Evolutionary conservation across 148 eudicot species (phyloP).

Genomic region (Chenopodium formosanum): DNA sequence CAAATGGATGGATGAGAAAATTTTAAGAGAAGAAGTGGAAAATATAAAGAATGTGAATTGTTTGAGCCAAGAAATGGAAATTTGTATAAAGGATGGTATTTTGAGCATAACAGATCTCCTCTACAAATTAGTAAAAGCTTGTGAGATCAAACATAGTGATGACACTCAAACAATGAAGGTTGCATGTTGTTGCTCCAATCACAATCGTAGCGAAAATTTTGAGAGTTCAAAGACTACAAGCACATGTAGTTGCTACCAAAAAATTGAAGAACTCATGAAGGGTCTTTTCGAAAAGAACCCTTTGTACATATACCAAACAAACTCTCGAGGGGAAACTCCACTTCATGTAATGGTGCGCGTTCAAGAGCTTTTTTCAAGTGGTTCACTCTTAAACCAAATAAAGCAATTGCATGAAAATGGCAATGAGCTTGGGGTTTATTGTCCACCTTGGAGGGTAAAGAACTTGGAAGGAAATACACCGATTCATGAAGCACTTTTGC

Average conservation of each 20-base stretch:
- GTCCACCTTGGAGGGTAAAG: slow-evolving; percentile 24
- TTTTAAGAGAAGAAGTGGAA: neutral
- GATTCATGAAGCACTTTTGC: slow-evolving; percentile 12
- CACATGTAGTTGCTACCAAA: neutral
- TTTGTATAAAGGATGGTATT: neutral
- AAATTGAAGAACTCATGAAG: neutral
- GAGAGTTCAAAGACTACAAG: too few relatives aligned
- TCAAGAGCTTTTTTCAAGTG: neutral
- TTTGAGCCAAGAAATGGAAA: neutral
- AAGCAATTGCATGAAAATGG: neutral
- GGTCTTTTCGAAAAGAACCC: slow-evolving; percentile 9
- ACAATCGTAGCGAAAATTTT: too few relatives aligned
- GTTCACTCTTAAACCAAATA: neutral
- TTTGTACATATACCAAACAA: slow-evolving; percentile 2
- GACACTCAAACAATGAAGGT: too few relatives aligned
- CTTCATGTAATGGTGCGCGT: slow-evolving; percentile 10
- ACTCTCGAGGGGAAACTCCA: slow-evolving; percentile 14
- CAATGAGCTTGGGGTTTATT: slow-evolving; percentile 1
- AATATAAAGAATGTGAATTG: too few relatives aligned
- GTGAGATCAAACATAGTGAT: neutral
- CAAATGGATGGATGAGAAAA: neutral
- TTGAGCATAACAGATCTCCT: neutral
- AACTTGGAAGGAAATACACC: slow-evolving; percentile 25
- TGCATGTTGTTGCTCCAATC: too few relatives aligned
- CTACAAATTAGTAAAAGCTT: neutral